Evolutionary conservation across 176 grass and related monocot genomes (phyloP).

Genomic region (Ananas comosus): DNA sequence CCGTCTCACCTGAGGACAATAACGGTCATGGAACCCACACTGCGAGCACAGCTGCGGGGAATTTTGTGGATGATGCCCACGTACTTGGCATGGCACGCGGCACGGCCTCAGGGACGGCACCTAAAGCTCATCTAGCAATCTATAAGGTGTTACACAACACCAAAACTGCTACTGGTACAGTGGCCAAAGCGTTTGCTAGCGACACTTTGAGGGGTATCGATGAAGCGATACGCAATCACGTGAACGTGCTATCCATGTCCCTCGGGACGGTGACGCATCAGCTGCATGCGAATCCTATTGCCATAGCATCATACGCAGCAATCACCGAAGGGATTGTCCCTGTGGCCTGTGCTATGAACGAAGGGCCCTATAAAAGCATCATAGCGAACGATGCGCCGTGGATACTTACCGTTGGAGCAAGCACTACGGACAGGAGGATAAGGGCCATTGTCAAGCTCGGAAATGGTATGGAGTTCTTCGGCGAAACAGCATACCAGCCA

Average conservation of each 20-base stretch:
- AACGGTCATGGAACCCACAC: conserved; percentile 50
- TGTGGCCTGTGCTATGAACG: conserved; percentile 38
- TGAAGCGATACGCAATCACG: conserved; percentile 55
- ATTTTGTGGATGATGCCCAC: conserved; percentile 35
- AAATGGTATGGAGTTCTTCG: conserved; percentile 30
- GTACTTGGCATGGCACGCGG: conserved; percentile 31
- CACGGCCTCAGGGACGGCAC: conserved; percentile 50
- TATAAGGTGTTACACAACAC: background rate
- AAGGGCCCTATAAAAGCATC: conserved; percentile 22
- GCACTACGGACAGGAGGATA: conserved; percentile 51
- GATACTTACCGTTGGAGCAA: conserved; percentile 74
- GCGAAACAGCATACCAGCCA: conserved; percentile 60
- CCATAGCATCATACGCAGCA: background rate
- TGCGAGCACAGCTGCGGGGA: conserved; percentile 47
- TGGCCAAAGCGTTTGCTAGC: background rate
- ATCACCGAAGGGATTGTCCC: conserved; percentile 37
- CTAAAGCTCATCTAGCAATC: conserved; percentile 43
- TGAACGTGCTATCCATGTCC: conserved; percentile 76
- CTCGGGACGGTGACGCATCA: conserved; percentile 1
- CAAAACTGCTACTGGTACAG: background rate
- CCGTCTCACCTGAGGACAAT: conserved; percentile 28
- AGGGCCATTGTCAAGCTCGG: conserved; percentile 42
- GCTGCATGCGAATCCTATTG: background rate
- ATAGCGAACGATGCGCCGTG: conserved; percentile 77
- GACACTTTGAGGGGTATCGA: conserved; percentile 64